Evolutionary conservation across 2,329 filamentous ascomycete genomes (phyloP), one percentile per base, ranked within the genome.

Genomic region (Neurospora sp.): DNA sequence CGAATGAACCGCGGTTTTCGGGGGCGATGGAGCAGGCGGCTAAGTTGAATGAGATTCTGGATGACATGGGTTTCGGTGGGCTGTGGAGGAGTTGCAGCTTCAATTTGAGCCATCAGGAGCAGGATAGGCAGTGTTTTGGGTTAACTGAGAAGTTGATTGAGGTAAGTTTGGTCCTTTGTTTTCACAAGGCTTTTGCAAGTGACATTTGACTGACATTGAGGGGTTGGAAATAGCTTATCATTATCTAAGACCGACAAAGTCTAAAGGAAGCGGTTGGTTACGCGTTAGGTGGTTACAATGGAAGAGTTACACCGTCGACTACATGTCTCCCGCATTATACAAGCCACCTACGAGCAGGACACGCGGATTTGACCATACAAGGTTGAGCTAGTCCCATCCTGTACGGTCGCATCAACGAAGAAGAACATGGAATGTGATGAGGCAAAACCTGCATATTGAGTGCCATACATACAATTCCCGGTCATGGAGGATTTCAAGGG

Each of bases 91-190:
- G 66, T 46, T 68, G 67, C 23, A 52, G 33, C 0, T 84, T 86
- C 68, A 83, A 81, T 40, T 81, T 83, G 17, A 79, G 79, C 39
- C 52, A 62, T 33, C 82, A 84, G 66, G 84, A 85, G 11, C 81
- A 83, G 11, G 84, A 86, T 72, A 82, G 81, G 69, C 82, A 84
- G 73, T 86, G 84, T 74, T 84, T 87, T 69, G 79, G 80, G 66
- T 77, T 89, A 66, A 89, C 86, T 2, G 87, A 88, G 76, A 87
- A 85, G 77, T 80, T 90, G 40, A 89, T 89, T 73, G 86, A 89
- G 82, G 86, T 88, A 76, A 77, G 82, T 78, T 52, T 66, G 39
- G 13, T 46, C 46, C 66, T 23, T 17, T 66, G 9, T 58, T 66
- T 58, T 33, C 33, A 33, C 33, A 33, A 33, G 33, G 33, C 6